Evolutionary conservation across 176 grass and related monocot species (phyloP).

Genomic region (Musa acuminata): DNA sequence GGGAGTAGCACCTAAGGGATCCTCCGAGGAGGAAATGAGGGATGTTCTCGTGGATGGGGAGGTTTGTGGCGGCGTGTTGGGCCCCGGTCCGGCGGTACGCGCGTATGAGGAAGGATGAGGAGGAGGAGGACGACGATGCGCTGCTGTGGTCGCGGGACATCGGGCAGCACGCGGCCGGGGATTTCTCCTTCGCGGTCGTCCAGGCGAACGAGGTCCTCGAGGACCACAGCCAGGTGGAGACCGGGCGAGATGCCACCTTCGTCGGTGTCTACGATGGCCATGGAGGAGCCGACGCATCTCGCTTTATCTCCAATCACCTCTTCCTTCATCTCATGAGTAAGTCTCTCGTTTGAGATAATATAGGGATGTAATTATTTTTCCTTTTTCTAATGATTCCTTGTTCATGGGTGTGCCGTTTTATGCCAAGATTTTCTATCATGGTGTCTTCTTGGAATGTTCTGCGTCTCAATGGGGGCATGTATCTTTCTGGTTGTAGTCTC

Average conservation of each 20-base stretch:
- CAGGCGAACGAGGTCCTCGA: constrained; percentile 94
- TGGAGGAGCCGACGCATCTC: constrained; percentile 84
- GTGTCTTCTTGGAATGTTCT: neutral
- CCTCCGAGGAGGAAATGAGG: constrained; percentile 65
- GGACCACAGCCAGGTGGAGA: constrained; percentile 98
- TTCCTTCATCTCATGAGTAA: constrained; percentile 80
- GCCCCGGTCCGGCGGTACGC: constrained; percentile 74
- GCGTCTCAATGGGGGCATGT: neutral
- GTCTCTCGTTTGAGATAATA: constrained; percentile 9
- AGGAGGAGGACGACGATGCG: constrained; percentile 35
- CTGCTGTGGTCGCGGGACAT: constrained; percentile 89
- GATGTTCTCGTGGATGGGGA: constrained; percentile 88
- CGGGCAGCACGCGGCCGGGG: constrained; percentile 54
- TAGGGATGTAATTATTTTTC: neutral
- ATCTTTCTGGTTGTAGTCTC: neutral
- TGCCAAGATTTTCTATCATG: neutral
- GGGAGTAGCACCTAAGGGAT: constrained; percentile 15
- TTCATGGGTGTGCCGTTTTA: no score
- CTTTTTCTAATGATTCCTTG: neutral
- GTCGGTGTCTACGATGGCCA: constrained; percentile 95
- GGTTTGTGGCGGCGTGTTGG: constrained; percentile 73
- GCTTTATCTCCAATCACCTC: constrained; percentile 82
- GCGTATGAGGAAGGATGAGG: constrained; percentile 87
- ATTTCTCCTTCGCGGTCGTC: constrained; percentile 90
- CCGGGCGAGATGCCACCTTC: constrained; percentile 50